Evolutionary conservation across 1,284 basidiomycete genomes (phyloP), one percentile per base, ranked within the genome.

Genomic region (Boletus holoroseus): DNA sequence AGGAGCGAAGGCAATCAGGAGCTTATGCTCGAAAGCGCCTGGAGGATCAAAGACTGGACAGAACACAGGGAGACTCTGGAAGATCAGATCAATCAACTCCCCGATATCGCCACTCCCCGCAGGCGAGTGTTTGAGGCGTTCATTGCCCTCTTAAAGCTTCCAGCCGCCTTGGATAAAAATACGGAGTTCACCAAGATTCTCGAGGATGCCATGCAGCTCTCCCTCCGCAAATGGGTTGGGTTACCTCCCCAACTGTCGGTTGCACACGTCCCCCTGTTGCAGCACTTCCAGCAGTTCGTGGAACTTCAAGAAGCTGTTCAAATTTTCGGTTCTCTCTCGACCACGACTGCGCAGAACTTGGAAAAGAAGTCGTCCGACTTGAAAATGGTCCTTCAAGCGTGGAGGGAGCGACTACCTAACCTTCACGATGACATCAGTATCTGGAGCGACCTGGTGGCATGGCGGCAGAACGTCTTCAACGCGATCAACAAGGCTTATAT

Each of bases 201-300:
- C 44, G 96, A 99, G 69, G 94, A 99, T 62, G 94, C 94, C 1
- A 96, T 97, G 79, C 97, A 99, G 64, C 75, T 99, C 16, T 88
- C 95, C 8, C 81, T 99, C 34, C 85, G 92, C 44, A 99, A 98
- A 77, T 99, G 96, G 96, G 83, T 90, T 52, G 85, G 85, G 44
- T 75, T 99, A 13, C 96, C 97, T 2, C 72, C 79, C 7, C 81
- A 89, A 27, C 81, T 99, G 49, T 95, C 94, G 1, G 78, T 85
- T 31, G 94, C 94, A 2, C 97, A 99, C 67, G 81, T 99, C 7
- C 95, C 96, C 1, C 75, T 99, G 27, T 75, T 99, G 27, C 94
- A 98, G 68, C 88, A 97, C 69, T 99, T 99, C 78, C 96, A 99
- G 71, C 97, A 99, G 67, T 95, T 97, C 58, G 94, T 99, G 39